These are phyloP conservation scores for Yarrowia sp. DNA, from an alignment of 805 yeast genomes.

Conservation along the genomic window DNA sequence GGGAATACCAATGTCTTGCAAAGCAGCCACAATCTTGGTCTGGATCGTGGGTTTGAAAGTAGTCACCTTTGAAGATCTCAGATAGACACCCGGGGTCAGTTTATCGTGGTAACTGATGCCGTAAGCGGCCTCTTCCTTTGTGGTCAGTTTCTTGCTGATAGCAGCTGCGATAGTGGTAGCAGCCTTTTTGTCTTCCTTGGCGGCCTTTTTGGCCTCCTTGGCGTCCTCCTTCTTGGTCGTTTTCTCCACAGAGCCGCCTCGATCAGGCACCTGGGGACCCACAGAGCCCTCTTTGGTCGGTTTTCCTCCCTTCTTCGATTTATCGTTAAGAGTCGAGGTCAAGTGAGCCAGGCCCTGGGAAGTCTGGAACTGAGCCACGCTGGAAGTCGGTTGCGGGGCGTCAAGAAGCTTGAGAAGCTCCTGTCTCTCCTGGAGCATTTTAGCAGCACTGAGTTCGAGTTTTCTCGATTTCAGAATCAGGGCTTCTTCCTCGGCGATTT, in stretches of 20 bases:
- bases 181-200: constrained; percentile 44
- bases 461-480: constrained; percentile 90
- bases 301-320: constrained; percentile 62
- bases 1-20: constrained; percentile 82
- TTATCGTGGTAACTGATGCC: constrained; percentile 77
- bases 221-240: constrained; percentile 24
- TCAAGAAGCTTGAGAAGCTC: constrained; percentile 79
- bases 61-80: constrained; percentile 80
- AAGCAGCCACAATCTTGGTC: constrained; percentile 61
- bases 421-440: constrained; percentile 82
- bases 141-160: constrained; percentile 61
- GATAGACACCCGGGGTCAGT: constrained; percentile 72
- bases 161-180: constrained; percentile 42
- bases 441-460: constrained; percentile 90
- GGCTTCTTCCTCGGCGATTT: constrained; percentile 97
- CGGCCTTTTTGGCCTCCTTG: constrained; percentile 40
- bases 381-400: constrained; percentile 76
- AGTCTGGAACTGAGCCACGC: constrained; percentile 76
- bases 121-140: constrained; percentile 81
- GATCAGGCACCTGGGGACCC: constrained; percentile 39
- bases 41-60: constrained; percentile 80
- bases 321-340: constrained; percentile 72
- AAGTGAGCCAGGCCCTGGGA: constrained; percentile 90
- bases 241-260: constrained; percentile 40
- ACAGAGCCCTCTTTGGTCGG: constrained; percentile 43